Conservation (phyloP, 2,329 filamentous ascomycete species). For the Shiraia bambusicola region DNA sequence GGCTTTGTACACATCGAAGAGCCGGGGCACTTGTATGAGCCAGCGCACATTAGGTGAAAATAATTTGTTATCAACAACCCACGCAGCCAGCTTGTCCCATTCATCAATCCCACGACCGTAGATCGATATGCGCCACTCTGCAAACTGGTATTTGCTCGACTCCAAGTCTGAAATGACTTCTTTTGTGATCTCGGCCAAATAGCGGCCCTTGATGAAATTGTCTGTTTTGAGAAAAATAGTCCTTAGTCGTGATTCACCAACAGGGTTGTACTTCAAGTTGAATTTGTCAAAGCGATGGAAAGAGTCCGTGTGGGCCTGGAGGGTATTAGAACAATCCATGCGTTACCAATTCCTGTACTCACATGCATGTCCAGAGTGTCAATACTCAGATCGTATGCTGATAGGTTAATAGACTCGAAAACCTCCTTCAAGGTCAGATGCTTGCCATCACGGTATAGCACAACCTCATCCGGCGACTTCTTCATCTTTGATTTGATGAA, state of each 20-base stretch:
- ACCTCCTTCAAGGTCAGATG: conserved; percentile 89
- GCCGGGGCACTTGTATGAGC: conserved; percentile 90
- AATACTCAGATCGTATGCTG: conserved; percentile 95
- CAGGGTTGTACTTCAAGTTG: conserved; percentile 97
- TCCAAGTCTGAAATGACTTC: conserved; percentile 97
- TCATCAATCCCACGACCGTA: conserved; percentile 91
- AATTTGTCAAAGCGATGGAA: conserved; percentile 99
- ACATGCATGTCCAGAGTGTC: conserved; percentile 99
- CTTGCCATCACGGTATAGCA: conserved; percentile 88
- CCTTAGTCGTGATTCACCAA: conserved; percentile 89
- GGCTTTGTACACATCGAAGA: conserved; percentile 95
- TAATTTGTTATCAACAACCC: conserved; percentile 97
- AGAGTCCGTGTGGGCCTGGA: conserved; percentile 86
- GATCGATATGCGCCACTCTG: conserved; percentile 97
- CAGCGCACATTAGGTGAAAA: conserved; percentile 97
- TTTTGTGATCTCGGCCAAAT: conserved; percentile 95
- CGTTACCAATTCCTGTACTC: conserved; percentile 42
- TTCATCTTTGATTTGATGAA: conserved; percentile 99
- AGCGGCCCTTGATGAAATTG: conserved; percentile 94
- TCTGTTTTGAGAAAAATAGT: conserved; percentile 99
- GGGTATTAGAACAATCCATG: too few relatives aligned
- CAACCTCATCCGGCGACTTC: conserved; percentile 91
- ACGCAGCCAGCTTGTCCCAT: conserved; percentile 96
- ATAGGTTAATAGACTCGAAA: conserved; percentile 95
- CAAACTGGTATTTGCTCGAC: conserved; percentile 99